A percentile compares a stretch with the other conserved stretches of the same genome.
Conservation (phyloP, 2,329 filamentous ascomycete genomes). For the Podosphaera leucotricha region DNA sequence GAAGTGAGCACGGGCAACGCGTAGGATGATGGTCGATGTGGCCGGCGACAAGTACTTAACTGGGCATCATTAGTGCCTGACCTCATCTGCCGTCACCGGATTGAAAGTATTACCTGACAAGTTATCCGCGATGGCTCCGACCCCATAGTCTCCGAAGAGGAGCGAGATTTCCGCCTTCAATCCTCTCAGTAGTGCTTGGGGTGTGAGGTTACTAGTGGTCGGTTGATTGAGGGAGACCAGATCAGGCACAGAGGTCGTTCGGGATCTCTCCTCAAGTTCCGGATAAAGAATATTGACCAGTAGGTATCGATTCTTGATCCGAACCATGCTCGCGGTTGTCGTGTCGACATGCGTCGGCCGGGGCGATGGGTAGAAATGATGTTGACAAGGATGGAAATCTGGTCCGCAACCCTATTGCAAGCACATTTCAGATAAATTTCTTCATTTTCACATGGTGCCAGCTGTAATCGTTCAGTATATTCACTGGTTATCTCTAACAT, state of each 20-base stretch:
- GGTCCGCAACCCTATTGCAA: too few species aligned
- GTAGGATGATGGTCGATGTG: constrained; percentile 85
- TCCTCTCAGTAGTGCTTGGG: constrained; percentile 38
- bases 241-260: constrained; percentile 24
- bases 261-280: constrained; percentile 17
- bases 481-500: too few species aligned
- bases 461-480: too few species aligned
- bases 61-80: constrained; percentile 16
- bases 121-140: constrained; percentile 45
- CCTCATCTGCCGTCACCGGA: not conserved
- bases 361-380: not conserved
- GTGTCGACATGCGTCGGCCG: not conserved
- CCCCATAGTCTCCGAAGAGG: constrained; percentile 75
- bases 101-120: constrained; percentile 32
- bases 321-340: constrained; percentile 41
- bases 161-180: constrained; percentile 47
- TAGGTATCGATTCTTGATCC: constrained; percentile 86
- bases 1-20: constrained; percentile 61
- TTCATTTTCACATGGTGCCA: too few species aligned
- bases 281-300: constrained; percentile 89
- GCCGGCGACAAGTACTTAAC: constrained; percentile 82
- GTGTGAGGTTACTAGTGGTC: constrained; percentile 46
- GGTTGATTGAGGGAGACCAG: constrained; percentile 56
- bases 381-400: not conserved
- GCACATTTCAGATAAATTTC: too few species aligned